Conservation (phyloP, 2,329 filamentous ascomycete species). For the Phyllosticta citrichinensis region DNA sequence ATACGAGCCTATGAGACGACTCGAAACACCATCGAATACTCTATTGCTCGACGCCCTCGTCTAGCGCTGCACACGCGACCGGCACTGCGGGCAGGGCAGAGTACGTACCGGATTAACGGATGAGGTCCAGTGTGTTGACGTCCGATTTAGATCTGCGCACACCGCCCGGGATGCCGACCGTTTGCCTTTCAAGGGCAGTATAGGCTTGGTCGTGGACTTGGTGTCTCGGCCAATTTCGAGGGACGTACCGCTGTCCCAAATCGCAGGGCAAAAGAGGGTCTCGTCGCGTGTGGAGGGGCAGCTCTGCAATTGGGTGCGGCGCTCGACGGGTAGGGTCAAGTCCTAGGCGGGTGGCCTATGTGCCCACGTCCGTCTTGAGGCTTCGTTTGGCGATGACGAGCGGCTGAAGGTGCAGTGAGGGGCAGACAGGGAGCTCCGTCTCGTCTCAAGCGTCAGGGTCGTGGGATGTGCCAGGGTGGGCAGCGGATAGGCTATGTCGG, state of each 20-base stretch:
- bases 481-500: background rate
- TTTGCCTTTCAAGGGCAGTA: background rate
- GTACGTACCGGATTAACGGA: background rate
- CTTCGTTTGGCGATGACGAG: background rate
- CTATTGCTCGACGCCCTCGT: background rate
- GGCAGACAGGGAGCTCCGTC: background rate
- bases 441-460: background rate
- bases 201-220: background rate
- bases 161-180: background rate
- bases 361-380: background rate
- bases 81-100: background rate
- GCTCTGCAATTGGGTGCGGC: background rate
- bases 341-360: background rate
- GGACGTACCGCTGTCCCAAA: background rate
- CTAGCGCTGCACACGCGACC: background rate
- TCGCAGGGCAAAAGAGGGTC: background rate
- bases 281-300: background rate
- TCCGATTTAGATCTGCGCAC: background rate
- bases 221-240: background rate
- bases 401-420: background rate
- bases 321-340: background rate
- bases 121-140: background rate
- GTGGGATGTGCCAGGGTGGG: background rate
- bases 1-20: background rate
- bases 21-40: background rate